Evolutionary conservation across 2,329 filamentous ascomycete species (phyloP), one percentile per base, ranked within the genome.

Genomic region (Exophiala spinifera): DNA sequence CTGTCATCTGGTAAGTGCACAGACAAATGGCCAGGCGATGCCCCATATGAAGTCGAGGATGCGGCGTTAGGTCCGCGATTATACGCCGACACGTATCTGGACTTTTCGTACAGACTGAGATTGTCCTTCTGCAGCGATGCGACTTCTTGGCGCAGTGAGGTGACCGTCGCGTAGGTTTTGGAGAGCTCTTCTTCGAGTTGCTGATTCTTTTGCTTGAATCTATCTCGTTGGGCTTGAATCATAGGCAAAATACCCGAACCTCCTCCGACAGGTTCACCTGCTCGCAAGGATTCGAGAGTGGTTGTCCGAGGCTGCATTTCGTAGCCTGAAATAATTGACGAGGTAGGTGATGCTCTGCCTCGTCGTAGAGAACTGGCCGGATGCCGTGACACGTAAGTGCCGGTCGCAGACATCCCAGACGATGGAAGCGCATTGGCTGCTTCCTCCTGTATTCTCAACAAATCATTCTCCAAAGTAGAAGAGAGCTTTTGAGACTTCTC

Each of bases 251-350:
- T 96, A 11, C 91, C 90, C 0, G 89, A 89, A 1, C 89, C 89
- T 50, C 88, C 82, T 28, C 87, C 88, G 51, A 86, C 79, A 7
- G 85, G 78, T 59, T 85, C 82, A 44, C 90, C 88, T 1, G 79
- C 80, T 28, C 83, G 79, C 20, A 86, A 74, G 5, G 80, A 74
- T 36, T 85, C 82, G 61, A 86, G 74, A 13, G 76, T 77, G 34
- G 73, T 74, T 40, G 62, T 76, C 45, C 73, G 69, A 39, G 76
- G 76, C 40, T 83, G 80, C 19, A 88, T 85, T 66, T 95, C 89
- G 67, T 96, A 91, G n/a, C 94, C 94, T 56, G 91, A 96, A 65
- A 99, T 97, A 65, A 99, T 97, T 17, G 92, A 97, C 3, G 92
- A 97, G 1, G 94, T 97, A 0, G 94, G 95, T 2, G 94, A 97